Conservation (phyloP, 352 stramenopile genomes). For the Phytophthora citricola region DNA sequence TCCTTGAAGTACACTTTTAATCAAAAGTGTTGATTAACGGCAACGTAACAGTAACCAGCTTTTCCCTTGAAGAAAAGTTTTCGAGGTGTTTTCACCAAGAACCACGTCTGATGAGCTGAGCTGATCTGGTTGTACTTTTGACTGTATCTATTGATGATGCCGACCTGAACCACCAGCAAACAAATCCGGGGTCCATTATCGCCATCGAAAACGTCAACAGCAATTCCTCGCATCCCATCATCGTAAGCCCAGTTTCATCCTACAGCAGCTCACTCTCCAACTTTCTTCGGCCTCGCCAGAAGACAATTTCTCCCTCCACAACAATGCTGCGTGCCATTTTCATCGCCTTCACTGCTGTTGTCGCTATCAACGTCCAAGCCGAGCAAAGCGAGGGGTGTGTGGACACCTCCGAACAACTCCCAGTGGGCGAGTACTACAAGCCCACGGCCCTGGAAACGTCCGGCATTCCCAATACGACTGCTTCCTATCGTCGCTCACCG, state of each 20-base stretch:
- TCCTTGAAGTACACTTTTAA: no score
- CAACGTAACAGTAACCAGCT: no score
- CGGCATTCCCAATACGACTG: conserved; percentile 3
- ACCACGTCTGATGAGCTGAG: not conserved
- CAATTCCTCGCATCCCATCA: not conserved
- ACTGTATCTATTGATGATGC: not conserved
- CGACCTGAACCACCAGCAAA: not conserved
- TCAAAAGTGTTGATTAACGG: no score
- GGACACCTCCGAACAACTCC: not conserved
- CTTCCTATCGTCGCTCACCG: conserved; percentile 1
- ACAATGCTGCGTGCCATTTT: conserved; percentile 1
- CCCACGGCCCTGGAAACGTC: conserved; percentile 4
- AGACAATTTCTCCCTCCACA: not conserved
- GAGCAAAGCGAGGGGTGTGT: not conserved
- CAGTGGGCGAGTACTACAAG: conserved; percentile 16
- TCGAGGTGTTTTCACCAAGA: not conserved
- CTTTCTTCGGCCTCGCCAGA: not conserved
- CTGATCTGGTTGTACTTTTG: not conserved
- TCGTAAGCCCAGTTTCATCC: conserved; percentile 2
- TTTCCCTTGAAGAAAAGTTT: not conserved
- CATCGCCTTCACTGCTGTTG: not conserved
- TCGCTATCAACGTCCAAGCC: not conserved
- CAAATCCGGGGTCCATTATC: conserved; percentile 1
- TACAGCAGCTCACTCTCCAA: not conserved
- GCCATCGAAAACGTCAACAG: not conserved